Conservation (phyloP, 176 grass and related monocot species). For the Eragrostis nindensis region DNA sequence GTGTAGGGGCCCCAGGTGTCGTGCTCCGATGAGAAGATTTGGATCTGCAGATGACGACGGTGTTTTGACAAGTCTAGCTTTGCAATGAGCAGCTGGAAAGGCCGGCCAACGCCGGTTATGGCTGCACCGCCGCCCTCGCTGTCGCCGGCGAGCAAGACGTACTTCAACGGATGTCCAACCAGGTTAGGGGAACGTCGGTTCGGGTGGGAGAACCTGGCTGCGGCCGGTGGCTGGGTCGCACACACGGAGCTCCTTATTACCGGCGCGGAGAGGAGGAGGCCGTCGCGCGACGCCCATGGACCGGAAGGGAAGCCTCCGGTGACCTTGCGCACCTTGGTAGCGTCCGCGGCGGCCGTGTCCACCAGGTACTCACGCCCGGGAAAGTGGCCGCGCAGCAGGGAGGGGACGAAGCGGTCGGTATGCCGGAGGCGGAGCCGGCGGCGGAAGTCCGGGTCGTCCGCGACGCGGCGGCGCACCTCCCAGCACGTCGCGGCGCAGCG, state of each 20-base stretch:
- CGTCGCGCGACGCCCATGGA: neutral
- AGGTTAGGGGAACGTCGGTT: neutral
- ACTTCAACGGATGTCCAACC: neutral
- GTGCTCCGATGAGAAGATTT: neutral
- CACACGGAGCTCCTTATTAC: neutral
- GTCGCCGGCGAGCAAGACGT: neutral
- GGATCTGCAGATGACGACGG: neutral
- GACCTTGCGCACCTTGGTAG: neutral
- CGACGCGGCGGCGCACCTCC: too few relatives aligned
- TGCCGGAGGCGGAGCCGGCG: neutral
- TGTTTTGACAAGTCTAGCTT: neutral
- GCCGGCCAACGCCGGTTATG: neutral
- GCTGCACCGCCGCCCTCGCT: neutral
- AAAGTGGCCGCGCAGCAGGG: constrained; percentile 2
- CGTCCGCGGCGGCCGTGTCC: neutral
- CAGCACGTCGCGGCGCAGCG: too few relatives aligned
- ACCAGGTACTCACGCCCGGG: too few relatives aligned
- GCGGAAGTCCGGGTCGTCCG: too few relatives aligned
- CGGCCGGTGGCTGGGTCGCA: constrained; percentile 7
- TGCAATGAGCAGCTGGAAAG: neutral
- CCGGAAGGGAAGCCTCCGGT: neutral
- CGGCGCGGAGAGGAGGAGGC: neutral
- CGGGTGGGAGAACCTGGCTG: neutral
- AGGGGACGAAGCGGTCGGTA: neutral
- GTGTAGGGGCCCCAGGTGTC: neutral